Evolutionary conservation across 768 basidiomycete species (phyloP).

Genomic region (Kwoniella mangroviensis): DNA sequence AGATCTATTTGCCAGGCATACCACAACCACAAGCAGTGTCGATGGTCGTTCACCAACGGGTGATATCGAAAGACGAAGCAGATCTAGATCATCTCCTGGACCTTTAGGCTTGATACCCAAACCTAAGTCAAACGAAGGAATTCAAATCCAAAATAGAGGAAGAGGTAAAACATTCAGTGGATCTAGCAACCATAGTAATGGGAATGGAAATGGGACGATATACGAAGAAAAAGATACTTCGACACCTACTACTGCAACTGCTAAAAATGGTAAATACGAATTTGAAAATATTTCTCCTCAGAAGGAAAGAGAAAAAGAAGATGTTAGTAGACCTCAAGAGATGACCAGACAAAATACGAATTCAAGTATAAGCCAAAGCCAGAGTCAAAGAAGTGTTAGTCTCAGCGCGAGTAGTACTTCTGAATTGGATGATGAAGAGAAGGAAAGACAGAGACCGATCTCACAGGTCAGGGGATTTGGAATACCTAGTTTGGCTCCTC

Average conservation of each 20-base stretch:
- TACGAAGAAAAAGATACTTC: background rate
- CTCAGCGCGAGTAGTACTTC: background rate
- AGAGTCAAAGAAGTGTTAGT: background rate
- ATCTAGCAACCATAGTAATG: background rate
- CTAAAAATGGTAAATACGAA: background rate
- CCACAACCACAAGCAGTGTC: background rate
- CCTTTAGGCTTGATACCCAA: background rate
- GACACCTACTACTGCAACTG: background rate
- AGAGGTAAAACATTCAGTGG: constrained; percentile 19
- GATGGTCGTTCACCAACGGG: background rate
- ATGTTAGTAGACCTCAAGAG: background rate
- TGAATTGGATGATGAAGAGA: constrained; percentile 1
- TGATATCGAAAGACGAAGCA: constrained; percentile 9
- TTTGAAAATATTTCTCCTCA: background rate
- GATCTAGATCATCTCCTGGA: constrained; percentile 22
- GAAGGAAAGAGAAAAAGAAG: background rate
- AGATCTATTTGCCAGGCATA: background rate
- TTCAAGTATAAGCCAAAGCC: background rate
- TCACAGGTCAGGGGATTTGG: constrained; percentile 20
- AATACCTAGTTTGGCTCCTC: constrained; percentile 1
- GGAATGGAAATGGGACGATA: background rate
- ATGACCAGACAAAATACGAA: background rate
- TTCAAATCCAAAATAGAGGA: background rate
- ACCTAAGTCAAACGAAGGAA: background rate
- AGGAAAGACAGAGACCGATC: constrained; percentile 12